Evolutionary conservation across 768 basidiomycete species (phyloP).

Genomic region (Boletus bicolor): DNA sequence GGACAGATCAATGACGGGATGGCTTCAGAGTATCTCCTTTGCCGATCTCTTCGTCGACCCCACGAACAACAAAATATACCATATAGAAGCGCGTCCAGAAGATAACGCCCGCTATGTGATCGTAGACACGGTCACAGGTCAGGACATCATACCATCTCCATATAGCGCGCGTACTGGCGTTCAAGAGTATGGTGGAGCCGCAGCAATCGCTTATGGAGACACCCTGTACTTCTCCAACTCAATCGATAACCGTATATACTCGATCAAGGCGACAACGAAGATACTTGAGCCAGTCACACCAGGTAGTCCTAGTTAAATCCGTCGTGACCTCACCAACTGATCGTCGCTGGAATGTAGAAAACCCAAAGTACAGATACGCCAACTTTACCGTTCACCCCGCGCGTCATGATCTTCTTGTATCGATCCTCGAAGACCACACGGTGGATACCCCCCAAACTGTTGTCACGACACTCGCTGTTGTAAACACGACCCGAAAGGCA

Average conservation of each 20-base stretch:
- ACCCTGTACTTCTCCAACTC: slow-evolving; percentile 59
- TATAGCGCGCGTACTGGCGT: slow-evolving; percentile 60
- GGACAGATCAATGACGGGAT: not conserved
- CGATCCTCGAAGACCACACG: slow-evolving; percentile 73
- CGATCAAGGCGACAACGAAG: slow-evolving; percentile 25
- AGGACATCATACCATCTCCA: slow-evolving; percentile 51
- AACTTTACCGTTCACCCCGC: slow-evolving; percentile 58
- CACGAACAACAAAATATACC: slow-evolving; percentile 43
- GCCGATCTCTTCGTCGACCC: slow-evolving; percentile 54
- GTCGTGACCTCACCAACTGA: not conserved
- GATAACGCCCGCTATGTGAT: slow-evolving; percentile 56
- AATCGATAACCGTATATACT: slow-evolving; percentile 52
- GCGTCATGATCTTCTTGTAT: slow-evolving; percentile 50
- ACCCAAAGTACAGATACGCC: slow-evolving; percentile 51
- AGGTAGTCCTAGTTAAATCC: slow-evolving; percentile 38
- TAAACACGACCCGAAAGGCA: slow-evolving; percentile 46
- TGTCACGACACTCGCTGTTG: slow-evolving; percentile 52
- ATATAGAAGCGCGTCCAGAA: slow-evolving; percentile 57
- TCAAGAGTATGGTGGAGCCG: slow-evolving; percentile 70
- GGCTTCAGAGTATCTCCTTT: slow-evolving; percentile 28
- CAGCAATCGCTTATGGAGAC: slow-evolving; percentile 50
- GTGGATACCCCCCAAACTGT: slow-evolving; percentile 33
- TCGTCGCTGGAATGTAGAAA: slow-evolving; percentile 5
- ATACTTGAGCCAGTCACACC: slow-evolving; percentile 52
- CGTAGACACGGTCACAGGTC: slow-evolving; percentile 43